Evolutionary conservation across 805 yeast species (phyloP).

Genomic region (Clavispora phyllophila): DNA sequence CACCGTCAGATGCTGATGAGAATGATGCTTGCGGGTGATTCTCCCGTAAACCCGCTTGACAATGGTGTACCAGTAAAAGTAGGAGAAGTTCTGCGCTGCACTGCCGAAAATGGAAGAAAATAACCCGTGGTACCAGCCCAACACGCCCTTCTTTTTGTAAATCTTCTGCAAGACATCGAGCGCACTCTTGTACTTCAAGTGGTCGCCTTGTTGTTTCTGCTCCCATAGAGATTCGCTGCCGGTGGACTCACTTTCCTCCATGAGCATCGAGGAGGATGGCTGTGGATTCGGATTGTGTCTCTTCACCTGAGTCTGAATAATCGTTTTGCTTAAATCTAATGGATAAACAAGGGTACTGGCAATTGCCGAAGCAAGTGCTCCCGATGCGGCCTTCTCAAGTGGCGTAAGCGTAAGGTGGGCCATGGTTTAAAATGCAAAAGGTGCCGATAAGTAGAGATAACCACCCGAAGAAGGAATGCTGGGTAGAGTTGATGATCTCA

Average conservation of each 20-base stretch:
- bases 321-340: constrained; percentile 69
- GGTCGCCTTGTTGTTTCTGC: constrained; percentile 15
- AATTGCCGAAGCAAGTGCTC: constrained; percentile 74
- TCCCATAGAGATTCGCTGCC: constrained; percentile 18
- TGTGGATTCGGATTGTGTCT: constrained; percentile 8
- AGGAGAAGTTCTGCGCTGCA: constrained; percentile 75
- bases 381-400: constrained; percentile 74
- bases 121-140: constrained; percentile 71
- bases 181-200: constrained; percentile 47
- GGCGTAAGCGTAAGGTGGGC: constrained; percentile 38
- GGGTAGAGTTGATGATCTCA: too few species aligned
- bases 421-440: background rate
- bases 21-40: constrained; percentile 28
- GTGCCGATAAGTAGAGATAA: background rate
- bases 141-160: constrained; percentile 52
- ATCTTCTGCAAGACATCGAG: constrained; percentile 60
- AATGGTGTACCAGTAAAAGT: constrained; percentile 83
- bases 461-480: background rate
- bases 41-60: constrained; percentile 54
- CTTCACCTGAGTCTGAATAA: constrained; percentile 65
- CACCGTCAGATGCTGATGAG: constrained; percentile 46
- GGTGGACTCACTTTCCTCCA: constrained; percentile 5
- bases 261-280: constrained; percentile 4
- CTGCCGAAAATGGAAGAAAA: constrained; percentile 62
- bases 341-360: constrained; percentile 82